Conservation (phyloP, 495 filamentous ascomycete species). For the Penicillium samsonianum region DNA sequence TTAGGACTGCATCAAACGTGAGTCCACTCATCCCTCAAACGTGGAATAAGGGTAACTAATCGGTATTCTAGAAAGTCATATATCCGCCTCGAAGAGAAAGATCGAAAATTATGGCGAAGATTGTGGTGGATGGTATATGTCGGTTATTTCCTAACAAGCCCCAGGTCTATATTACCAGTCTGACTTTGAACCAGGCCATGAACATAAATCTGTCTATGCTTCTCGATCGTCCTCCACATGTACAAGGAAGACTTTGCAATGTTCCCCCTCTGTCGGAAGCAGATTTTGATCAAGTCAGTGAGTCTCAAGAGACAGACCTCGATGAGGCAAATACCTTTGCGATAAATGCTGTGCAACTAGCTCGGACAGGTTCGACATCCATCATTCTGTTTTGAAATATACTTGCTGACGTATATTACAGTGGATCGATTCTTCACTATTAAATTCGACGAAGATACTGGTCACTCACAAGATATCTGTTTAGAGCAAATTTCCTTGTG, state of each 20-base stretch:
- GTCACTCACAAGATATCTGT: conserved; percentile 17
- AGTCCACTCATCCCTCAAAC: conserved; percentile 1
- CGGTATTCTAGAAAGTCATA: conserved; percentile 14
- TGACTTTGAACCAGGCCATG: conserved; percentile 13
- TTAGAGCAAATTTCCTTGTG: conserved; percentile 16
- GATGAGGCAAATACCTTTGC: conserved; percentile 3
- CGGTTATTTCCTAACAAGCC: neutral
- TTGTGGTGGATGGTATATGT: conserved; percentile 21
- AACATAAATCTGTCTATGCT: conserved; percentile 18
- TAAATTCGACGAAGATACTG: conserved; percentile 14
- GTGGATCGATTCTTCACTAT: conserved; percentile 18
- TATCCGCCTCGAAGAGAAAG: conserved; percentile 4
- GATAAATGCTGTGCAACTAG: conserved; percentile 12
- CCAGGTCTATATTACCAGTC: neutral
- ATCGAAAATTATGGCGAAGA: conserved; percentile 12
- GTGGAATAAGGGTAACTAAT: conserved; percentile 2
- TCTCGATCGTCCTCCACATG: conserved; percentile 15
- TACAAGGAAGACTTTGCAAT: conserved; percentile 20
- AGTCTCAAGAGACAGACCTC: neutral
- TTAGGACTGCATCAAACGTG: conserved; percentile 29
- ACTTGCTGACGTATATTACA: conserved; percentile 3
- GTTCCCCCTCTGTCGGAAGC: conserved; percentile 11
- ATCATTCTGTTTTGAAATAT: neutral
- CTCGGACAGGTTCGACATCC: conserved; percentile 14
- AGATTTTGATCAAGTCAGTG: conserved; percentile 7